Base-by-base conservation (phyloP, 2,329 filamentous ascomycete species). In the Botrytis aclada region DNA sequence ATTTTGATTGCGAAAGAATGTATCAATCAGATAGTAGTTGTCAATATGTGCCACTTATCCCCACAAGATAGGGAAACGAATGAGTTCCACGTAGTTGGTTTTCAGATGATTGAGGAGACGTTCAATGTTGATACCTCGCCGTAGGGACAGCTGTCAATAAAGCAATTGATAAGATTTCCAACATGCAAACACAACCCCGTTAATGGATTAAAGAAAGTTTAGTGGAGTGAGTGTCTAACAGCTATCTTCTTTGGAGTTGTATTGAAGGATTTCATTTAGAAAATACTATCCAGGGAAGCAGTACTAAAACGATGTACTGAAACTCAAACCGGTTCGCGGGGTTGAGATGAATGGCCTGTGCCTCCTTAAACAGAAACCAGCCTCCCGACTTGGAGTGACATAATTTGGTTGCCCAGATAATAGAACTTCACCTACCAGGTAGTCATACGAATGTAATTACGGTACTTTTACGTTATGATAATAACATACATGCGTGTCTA, bases 1-100 rank as follows among this genome's bases (percentile, higher is more conserved):
- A 92, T 92, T 63, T 78, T 86, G 78, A 34, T 54, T 37, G 62
- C 54, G 67, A 73, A 69, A 45, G 67, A 71, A 62, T 43, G 62
- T 74, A 61, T 73, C 47, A 41, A 72, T 39, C 63, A 51, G 56
- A 37, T 16, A 39, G 62, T 39, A 22, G 34, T 61, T 22, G 63
- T 51, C 73, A 56, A 60, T 72, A 66, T 54, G 74, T 45, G 63
- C 16, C 34, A 39, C 25, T 54, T 25, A 18, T 45, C 64, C 25
- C 64, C 14, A 43, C 16, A 37, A 47, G 56, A 66, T 18, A 39
- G 41, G 63, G 39, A 72, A 72, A 45, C 25, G 65, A 60, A 64
- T 56, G 70, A 66, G 16, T 47, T 70, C 54, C 54, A 62, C 67
- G 47, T 45, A 56, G 71, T 41, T 29, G 41, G 34, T 61, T 9